These are phyloP conservation scores for Fomitopsis betulina DNA, from an alignment of 1,284 basidiomycete genomes.

Conservation along the genomic window DNA sequence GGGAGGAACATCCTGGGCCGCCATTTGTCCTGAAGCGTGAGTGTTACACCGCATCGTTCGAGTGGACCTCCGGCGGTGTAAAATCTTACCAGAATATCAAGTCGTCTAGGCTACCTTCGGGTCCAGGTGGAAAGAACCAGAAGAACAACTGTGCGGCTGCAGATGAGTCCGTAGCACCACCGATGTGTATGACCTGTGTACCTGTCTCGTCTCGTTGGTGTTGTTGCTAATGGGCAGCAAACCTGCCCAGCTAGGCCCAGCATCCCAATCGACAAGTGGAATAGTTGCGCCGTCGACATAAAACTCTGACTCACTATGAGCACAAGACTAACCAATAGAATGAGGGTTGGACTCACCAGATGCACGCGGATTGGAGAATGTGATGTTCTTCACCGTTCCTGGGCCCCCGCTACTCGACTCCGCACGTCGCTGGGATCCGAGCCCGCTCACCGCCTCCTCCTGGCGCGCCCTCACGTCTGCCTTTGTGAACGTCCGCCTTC, in stretches of 20 bases:
- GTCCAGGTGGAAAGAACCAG: constrained; percentile 83
- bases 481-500: constrained; percentile 18
- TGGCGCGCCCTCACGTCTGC: constrained; percentile 21
- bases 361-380: constrained; percentile 64
- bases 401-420: background rate
- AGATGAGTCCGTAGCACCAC: background rate
- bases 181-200: constrained; percentile 18
- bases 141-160: constrained; percentile 65
- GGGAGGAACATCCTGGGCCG: constrained; percentile 62
- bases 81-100: constrained; percentile 53
- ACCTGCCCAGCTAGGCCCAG: constrained; percentile 74
- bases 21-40: constrained; percentile 45
- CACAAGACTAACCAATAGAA: background rate
- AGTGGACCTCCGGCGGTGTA: too few species aligned
- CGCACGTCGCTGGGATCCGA: constrained; percentile 11
- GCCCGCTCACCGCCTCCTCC: constrained; percentile 19
- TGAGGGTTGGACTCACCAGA: constrained; percentile 38
- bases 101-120: constrained; percentile 65
- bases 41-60: background rate
- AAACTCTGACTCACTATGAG: constrained; percentile 45
- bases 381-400: constrained; percentile 53
- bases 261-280: constrained; percentile 67
- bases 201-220: constrained; percentile 62
- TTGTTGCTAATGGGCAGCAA: constrained; percentile 63
- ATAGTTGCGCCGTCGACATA: constrained; percentile 65